Conservation (phyloP, 2,329 filamentous ascomycete genomes). For the Colletotrichum neosansevieriae region DNA sequence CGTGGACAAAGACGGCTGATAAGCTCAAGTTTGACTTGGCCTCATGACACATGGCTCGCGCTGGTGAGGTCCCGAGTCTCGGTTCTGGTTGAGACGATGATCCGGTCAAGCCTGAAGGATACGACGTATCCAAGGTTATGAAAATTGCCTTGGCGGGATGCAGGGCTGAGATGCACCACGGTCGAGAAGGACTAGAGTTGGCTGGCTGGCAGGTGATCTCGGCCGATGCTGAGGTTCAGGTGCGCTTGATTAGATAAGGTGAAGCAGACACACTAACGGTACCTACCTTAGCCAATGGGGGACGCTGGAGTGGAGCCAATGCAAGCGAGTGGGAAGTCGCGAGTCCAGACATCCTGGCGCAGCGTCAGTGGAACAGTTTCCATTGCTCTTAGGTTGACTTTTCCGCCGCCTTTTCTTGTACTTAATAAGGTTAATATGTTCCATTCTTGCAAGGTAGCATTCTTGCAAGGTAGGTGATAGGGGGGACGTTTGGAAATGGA, state of each 20-base stretch:
- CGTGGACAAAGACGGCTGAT: not conserved
- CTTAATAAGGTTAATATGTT: no score
- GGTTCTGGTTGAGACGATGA: no score
- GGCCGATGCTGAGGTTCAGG: conserved; percentile 17
- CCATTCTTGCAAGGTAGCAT: not conserved
- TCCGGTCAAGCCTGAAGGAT: no score
- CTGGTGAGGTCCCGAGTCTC: no score
- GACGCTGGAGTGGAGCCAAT: not conserved
- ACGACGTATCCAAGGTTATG: not conserved
- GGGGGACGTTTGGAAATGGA: not conserved
- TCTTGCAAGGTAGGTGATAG: not conserved
- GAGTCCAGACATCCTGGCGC: no score
- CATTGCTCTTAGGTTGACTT: no score
- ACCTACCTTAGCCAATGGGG: not conserved
- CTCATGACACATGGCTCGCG: no score
- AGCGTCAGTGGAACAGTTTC: not conserved
- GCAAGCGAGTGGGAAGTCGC: no score
- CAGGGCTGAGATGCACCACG: conserved; percentile 5
- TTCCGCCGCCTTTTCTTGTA: no score
- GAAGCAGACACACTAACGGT: not conserved
- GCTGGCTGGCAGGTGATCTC: conserved; percentile 26
- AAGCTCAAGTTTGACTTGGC: not conserved
- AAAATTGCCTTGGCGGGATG: not conserved
- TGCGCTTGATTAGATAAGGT: conserved; percentile 34
- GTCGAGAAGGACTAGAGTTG: conserved; percentile 20